A percentile compares a stretch with the other conserved stretches of the same genome.
These are phyloP conservation scores for Chytriomyces sp. DNA, from an alignment of 192 early-diverging fungal species.

Conservation along the genomic window DNA sequence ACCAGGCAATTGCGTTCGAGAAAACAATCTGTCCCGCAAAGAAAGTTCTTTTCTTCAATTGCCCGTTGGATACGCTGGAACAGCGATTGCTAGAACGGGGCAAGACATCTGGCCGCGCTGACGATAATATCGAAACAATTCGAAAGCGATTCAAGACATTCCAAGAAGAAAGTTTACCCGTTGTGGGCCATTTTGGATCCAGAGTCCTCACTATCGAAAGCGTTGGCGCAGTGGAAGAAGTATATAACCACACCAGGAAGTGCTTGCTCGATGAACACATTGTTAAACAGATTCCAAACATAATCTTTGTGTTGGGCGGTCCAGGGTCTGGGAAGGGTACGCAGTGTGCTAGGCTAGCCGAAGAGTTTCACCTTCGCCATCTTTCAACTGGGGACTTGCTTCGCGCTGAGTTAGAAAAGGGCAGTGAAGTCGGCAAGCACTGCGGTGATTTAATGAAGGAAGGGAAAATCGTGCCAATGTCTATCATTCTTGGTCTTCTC, in stretches of 20 bases:
- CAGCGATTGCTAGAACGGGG: constrained; percentile 55
- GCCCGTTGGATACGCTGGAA: constrained; percentile 59
- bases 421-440: constrained; percentile 45
- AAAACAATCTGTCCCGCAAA: constrained; percentile 8
- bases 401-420: constrained; percentile 58
- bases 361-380: constrained; percentile 53
- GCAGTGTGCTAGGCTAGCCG: constrained; percentile 57
- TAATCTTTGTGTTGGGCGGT: constrained; percentile 60
- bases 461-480: constrained; percentile 67
- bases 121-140: constrained; percentile 64
- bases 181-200: constrained; percentile 52
- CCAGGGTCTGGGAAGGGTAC: constrained; percentile 63
- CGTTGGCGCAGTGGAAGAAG: constrained; percentile 25
- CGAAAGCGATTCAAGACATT: constrained; percentile 56
- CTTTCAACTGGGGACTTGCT: constrained; percentile 68
- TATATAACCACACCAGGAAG: constrained; percentile 1
- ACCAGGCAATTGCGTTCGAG: constrained; percentile 58
- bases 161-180: constrained; percentile 54
- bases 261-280: constrained; percentile 10
- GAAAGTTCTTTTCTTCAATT: constrained; percentile 45
- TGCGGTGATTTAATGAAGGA: constrained; percentile 58
- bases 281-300: constrained; percentile 34
- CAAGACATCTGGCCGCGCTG: constrained; percentile 55
- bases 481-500: constrained; percentile 39
- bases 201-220: constrained; percentile 35